Base-by-base conservation (phyloP, 139 green algal species). In the Coccomyxa sp. region DNA sequence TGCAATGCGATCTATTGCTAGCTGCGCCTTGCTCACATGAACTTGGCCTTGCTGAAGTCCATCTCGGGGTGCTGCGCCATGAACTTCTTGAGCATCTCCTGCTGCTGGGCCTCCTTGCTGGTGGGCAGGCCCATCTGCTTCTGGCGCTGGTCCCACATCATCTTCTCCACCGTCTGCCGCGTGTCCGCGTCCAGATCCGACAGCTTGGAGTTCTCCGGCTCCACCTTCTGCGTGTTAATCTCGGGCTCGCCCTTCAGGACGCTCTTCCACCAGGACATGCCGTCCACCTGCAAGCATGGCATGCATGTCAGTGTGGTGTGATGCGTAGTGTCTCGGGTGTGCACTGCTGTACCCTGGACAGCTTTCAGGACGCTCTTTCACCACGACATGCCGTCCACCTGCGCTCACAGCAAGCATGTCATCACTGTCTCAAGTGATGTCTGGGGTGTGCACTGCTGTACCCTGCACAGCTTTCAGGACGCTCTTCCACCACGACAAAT, bases 131-230 rank as follows among this genome's bases (percentile, higher is more conserved):
- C 96, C 89, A 98, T 85, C 8, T 89, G 85, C 86, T 99, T 99
- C 87, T 99, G 97, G 31, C 93, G 88, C 83, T 99, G 95, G 83
- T 99, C 97, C 86, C 94, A 98, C 95, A 97, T 92, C 86, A 90
- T 87, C 83, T 98, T 98, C 84, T 98, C 95, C 70, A 98, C 95
- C 0, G 94, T 98, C 34, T 90, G 79, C 6, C 96, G 83, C 44
- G 95, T 99, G 76, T 99, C 95, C 1, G 84, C 78, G 78, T 99
- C 96, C 68, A 99, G 86, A 78, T 99, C 96, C 9, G 31, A 68
- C 39, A 99, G 89, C 87, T 98, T 97, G 87, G 82, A 93, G 82
- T 95, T 97, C 82, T 99, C 96, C 0, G 96, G 96, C 85, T 98
- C 92, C 76, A 98, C 89, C 82, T 95, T 95, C 77, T 95, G 89